phyloP scores from a whole-genome alignment of 176 grass and related monocot species.

The Hyparrhenia diplandra region DNA sequence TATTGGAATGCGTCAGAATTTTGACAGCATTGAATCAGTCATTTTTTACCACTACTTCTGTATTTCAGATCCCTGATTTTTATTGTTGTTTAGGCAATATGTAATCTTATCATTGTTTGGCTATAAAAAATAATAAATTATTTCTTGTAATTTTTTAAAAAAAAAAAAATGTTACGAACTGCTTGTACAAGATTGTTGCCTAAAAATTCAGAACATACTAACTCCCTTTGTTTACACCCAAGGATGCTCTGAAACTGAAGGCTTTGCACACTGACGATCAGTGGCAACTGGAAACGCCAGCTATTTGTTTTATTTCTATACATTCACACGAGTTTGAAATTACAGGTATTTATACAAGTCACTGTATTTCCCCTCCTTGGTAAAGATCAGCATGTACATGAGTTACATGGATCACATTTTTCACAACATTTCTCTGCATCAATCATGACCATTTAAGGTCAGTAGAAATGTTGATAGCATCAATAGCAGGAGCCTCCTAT shows the following conservation, averaged over 20 bases:
- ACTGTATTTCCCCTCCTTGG: conserved; percentile 15
- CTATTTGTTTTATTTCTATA: conserved; percentile 5
- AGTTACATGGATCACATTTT: conserved; percentile 7
- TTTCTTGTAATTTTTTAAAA: background rate
- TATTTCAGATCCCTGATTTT: background rate
- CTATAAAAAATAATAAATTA: no score
- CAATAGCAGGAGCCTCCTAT: conserved; percentile 2
- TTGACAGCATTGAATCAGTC: background rate
- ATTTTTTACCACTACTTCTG: background rate
- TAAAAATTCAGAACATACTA: background rate
- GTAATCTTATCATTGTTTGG: background rate
- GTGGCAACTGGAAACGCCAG: background rate
- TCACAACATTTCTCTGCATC: background rate
- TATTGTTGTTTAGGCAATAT: background rate
- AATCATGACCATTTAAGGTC: background rate
- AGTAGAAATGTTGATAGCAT: background rate
- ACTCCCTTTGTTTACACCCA: background rate
- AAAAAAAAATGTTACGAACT: background rate
- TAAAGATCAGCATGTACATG: conserved; percentile 24
- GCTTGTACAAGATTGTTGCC: background rate
- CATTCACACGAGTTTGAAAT: background rate
- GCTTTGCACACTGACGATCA: background rate
- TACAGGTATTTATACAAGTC: background rate
- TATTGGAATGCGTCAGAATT: background rate
- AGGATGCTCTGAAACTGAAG: background rate